Evolutionary conservation across 306 rosid species (phyloP), one percentile per base, ranked within the genome.

Genomic region (Erythrophleum fordii): DNA sequence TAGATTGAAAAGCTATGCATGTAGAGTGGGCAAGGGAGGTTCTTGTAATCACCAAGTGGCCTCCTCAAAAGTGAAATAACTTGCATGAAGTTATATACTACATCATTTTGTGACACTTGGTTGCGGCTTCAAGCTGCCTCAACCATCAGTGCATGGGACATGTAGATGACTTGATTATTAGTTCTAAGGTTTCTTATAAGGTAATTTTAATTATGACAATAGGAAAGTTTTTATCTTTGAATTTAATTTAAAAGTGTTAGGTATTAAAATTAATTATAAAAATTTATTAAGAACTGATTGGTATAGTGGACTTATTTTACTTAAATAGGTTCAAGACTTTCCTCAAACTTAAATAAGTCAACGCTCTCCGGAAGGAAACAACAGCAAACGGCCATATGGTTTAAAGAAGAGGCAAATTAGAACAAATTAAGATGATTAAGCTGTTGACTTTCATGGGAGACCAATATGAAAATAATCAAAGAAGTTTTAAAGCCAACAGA

Each of bases 21-120:
- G 39, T 22, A 2, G 60, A 23, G 46, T 9, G 13, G 46, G 46
- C 0, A 34, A 34, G 37, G 3, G 41, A 42, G 34, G 71, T 23
- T 79, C 5, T 25, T 29, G 60, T 13, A 55, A 29, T 75, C 46
- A 42, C 46, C 60, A 23, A 59, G 16, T 49, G 60, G 49, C n/a
- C 16, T 25, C 20, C 53, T 62, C 11, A 20, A 48, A 76, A 78
- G 64, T 83, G 56, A 73, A 73, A 72, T 11, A 22, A 4, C 61
- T 55, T 8, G 28, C 22, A 77, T 65, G 48, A 26, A 45, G 7
- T 52, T 26, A 75, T 26, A 75, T 0, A 41, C 39, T 31, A 56
- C 37, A 69, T 76, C 16, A 5, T 13, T 51, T 70, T 42, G 60
- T 37, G 68, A 82, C 14, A 39, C 39, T 41, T 56, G 49, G 46